Conservation (phyloP, 805 yeast species). For the Trichomonascus vanleenenianus region DNA sequence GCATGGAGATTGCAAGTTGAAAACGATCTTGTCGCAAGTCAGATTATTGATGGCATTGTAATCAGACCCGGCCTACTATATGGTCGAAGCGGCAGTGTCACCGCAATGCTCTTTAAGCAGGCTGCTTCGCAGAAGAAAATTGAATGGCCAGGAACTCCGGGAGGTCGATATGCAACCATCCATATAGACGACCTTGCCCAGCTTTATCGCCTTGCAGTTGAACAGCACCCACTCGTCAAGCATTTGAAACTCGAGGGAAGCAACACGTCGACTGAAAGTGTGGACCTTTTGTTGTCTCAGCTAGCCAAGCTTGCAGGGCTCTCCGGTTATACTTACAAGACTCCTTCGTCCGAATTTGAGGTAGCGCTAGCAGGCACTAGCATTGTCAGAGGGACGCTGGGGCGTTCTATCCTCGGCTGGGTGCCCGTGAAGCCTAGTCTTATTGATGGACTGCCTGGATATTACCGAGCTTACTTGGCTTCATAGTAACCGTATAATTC, state of each 20-base stretch:
- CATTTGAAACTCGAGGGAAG: neutral
- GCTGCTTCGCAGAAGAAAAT: neutral
- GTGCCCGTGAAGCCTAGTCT: neutral
- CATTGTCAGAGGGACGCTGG: neutral
- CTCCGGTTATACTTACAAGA: neutral
- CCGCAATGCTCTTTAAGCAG: neutral
- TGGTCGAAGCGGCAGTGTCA: neutral
- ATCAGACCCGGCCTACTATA: neutral
- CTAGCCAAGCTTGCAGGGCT: neutral
- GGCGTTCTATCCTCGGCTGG: neutral
- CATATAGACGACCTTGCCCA: neutral
- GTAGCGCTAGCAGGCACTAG: neutral
- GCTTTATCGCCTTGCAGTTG: neutral
- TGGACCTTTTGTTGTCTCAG: neutral
- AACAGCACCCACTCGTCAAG: neutral
- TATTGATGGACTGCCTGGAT: neutral
- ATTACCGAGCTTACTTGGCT: neutral
- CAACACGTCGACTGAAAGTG: neutral
- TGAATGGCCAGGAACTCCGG: neutral
- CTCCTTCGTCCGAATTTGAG: neutral
- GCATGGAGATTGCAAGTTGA: neutral
- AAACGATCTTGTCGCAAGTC: neutral
- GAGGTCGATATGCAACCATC: constrained; percentile 1
- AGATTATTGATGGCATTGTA: neutral
- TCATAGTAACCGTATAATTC: neutral